Evolutionary conservation across 768 basidiomycete species (phyloP).

Genomic region (Chalciporus sphaerocephalus): DNA sequence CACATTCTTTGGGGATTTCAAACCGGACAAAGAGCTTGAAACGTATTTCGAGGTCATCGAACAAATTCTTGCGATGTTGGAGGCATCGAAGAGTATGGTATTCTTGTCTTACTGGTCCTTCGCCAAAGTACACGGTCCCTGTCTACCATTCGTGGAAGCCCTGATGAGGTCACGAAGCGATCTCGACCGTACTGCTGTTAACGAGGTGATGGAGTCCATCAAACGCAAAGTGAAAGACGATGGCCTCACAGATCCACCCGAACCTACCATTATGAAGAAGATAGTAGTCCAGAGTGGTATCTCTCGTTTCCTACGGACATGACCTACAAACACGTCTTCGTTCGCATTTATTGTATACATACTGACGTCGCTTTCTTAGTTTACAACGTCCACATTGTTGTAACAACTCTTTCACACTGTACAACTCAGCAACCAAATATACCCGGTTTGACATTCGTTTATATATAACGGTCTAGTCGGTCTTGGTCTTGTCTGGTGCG

Average conservation of each 20-base stretch:
- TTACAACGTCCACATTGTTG: background rate
- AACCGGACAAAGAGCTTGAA: slow-evolving; percentile 77
- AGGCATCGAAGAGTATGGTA: slow-evolving; percentile 82
- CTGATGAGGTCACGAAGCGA: slow-evolving; percentile 88
- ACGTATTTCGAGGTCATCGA: slow-evolving; percentile 82
- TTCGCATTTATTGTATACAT: slow-evolving; percentile 4
- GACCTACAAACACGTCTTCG: background rate
- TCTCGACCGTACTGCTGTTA: slow-evolving; percentile 81
- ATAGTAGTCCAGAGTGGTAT: slow-evolving; percentile 71
- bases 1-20: slow-evolving; percentile 75
- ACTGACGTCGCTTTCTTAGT: background rate
- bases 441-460: slow-evolving; percentile 7
- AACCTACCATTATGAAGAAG: slow-evolving; percentile 91
- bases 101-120: slow-evolving; percentile 94
- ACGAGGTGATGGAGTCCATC: slow-evolving; percentile 90
- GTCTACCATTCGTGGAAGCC: slow-evolving; percentile 85
- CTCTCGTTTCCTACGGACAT: slow-evolving; percentile 64
- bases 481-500: slow-evolving; percentile 43
- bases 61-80: slow-evolving; percentile 72
- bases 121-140: slow-evolving; percentile 90
- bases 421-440: slow-evolving; percentile 5
- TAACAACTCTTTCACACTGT: slow-evolving; percentile 8
- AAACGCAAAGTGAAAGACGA: slow-evolving; percentile 93
- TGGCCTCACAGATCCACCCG: slow-evolving; percentile 67
- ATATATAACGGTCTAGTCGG: slow-evolving; percentile 32